Percentiles rank a stretch among this genome's conserved stretches.
Conservation (phyloP, 2,329 filamentous ascomycete genomes). For the Colletotrichum costaricense region DNA sequence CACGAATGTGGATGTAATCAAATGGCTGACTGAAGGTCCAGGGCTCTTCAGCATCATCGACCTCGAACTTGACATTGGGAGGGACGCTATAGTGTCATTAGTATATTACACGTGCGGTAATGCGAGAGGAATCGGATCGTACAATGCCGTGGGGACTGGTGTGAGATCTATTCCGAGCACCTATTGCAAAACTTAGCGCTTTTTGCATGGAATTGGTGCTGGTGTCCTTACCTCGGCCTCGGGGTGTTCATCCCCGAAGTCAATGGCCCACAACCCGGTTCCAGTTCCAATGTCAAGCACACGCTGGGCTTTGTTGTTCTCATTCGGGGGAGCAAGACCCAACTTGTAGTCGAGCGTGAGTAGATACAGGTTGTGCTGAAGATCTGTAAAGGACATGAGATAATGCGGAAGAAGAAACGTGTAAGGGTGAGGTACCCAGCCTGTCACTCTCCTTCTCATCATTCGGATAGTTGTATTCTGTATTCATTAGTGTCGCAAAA, state of each 20-base stretch:
- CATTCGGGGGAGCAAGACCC: constrained; percentile 39
- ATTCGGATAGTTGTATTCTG: constrained; percentile 7
- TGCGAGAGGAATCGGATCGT: too few relatives aligned
- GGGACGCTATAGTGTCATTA: constrained; percentile 50
- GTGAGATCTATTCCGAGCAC: constrained; percentile 45
- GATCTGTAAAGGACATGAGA: constrained; percentile 36
- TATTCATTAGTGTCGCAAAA: too few relatives aligned
- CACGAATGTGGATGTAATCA: constrained; percentile 34
- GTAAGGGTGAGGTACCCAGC: too few relatives aligned
- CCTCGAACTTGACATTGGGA: constrained; percentile 62
- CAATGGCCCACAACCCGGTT: constrained; percentile 27
- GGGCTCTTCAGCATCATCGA: not conserved
- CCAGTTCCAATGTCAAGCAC: constrained; percentile 30
- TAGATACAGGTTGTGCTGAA: constrained; percentile 49
- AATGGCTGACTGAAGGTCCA: not conserved
- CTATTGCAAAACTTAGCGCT: constrained; percentile 7
- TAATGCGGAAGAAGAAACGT: too few relatives aligned
- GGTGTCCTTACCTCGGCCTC: constrained; percentile 39
- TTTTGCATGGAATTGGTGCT: too few relatives aligned
- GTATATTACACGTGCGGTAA: too few relatives aligned
- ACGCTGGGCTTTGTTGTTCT: constrained; percentile 33
- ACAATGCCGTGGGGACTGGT: constrained; percentile 45
- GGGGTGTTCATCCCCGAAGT: constrained; percentile 39
- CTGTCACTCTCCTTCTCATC: constrained; percentile 1
- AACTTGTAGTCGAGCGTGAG: constrained; percentile 46